Evolutionary conservation across 352 stramenopile species (phyloP), one percentile per base, ranked within the genome.

Genomic region (Elongisporangium senticosum): DNA sequence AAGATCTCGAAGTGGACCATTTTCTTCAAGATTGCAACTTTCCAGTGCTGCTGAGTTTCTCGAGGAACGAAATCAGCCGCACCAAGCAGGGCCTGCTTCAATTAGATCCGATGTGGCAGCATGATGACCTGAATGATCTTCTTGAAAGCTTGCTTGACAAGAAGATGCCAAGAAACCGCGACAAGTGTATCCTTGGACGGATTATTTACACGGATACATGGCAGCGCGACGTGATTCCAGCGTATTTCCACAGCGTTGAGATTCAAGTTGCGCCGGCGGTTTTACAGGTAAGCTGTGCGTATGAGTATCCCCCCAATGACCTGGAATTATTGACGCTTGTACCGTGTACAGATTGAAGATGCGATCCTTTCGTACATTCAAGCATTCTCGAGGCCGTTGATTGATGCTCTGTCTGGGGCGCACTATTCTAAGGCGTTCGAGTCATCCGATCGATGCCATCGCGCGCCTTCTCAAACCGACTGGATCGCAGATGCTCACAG

Each of bases 11-110:
- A 61, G 48, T 90, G 26, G 77, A 84, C 23, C 83, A 95, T 68
- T 90, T 89, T 48, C 55, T 93, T 23, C 68, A 79, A 49, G 71
- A 69, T 1, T 92, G 83, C 65, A 86, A 89, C 49, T 93, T 92
- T 15, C 83, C 85, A 3, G 62, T 88, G 21, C 77, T 93, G 5
- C 53, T 95, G 26, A 78, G 57, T 53, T 87, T 86, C 51, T 58
- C 68, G 2, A 61, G 71, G 24, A 65, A 50, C 43, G 33, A 66
- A 11, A 13, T 28, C 3, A 51, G 52, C 5, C 43, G 68, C 51
- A 61, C 47, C n/a, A 56, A 62, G 24, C 65, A 68, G 24, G 59
- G 78, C 15, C 61, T 70, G 14, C 52, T 76, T 26, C 63, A 73
- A 7, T 55, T 77, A 24, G 73, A 85, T 60, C 33, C 69, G 2